phyloP scores from a whole-genome alignment of 1,284 basidiomycete species.

The Trametes hirsuta region DNA sequence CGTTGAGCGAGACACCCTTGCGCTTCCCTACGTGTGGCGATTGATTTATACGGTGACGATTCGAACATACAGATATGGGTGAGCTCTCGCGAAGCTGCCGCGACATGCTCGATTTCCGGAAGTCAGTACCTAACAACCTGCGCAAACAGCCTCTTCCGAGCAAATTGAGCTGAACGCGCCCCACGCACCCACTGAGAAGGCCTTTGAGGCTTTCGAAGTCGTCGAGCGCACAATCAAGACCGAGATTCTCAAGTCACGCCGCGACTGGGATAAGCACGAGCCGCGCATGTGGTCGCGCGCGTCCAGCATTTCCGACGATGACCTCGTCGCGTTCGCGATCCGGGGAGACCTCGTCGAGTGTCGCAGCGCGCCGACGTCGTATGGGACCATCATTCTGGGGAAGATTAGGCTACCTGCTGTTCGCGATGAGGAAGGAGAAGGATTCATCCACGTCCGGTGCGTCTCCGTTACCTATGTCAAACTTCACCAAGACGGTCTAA shows the following conservation, averaged over 20 bases:
- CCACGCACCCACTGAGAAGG: constrained; percentile 59
- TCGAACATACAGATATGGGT: constrained; percentile 17
- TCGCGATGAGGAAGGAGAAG: constrained; percentile 60
- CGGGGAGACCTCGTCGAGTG: constrained; percentile 61
- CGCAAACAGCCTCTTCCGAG: constrained; percentile 55
- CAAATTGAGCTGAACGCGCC: constrained; percentile 57
- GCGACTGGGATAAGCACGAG: constrained; percentile 73
- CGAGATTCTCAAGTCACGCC: constrained; percentile 65
- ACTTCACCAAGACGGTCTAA: not conserved
- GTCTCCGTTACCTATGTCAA: constrained; percentile 22
- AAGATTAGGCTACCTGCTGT: constrained; percentile 75
- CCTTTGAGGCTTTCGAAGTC: constrained; percentile 63
- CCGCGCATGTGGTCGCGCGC: constrained; percentile 74
- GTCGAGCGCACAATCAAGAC: constrained; percentile 59
- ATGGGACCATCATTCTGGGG: constrained; percentile 74
- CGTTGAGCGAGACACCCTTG: too few species aligned
- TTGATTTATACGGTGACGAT: too few species aligned
- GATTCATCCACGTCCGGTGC: constrained; percentile 75
- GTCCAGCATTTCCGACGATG: constrained; percentile 49
- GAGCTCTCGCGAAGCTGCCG: not conserved
- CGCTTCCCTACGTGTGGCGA: not conserved
- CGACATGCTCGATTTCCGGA: not conserved
- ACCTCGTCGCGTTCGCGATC: constrained; percentile 57
- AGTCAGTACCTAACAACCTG: not conserved
- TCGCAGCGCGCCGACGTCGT: constrained; percentile 50